Evolutionary conservation across 2,329 filamentous ascomycete genomes (phyloP).

Genomic region (Mycogone perniciosa): DNA sequence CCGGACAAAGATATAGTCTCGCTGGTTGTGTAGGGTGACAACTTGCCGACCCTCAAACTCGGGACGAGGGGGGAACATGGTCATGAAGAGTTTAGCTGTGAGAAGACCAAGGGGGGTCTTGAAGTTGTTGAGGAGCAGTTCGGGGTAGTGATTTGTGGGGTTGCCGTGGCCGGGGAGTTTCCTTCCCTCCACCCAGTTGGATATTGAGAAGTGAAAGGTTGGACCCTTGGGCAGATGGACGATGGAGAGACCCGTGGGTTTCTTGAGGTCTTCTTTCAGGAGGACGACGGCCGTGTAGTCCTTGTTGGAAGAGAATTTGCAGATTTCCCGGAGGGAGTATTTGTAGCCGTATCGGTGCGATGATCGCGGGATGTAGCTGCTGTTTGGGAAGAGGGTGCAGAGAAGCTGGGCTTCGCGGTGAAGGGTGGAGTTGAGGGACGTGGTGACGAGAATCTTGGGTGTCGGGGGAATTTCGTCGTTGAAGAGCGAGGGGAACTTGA

Average conservation of each 20-base stretch:
- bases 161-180: slow-evolving; percentile 84
- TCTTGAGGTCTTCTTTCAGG: slow-evolving; percentile 84
- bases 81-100: slow-evolving; percentile 72
- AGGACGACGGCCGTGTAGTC: slow-evolving; percentile 80
- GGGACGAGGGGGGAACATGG: slow-evolving; percentile 60
- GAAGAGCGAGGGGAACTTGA: slow-evolving; percentile 59
- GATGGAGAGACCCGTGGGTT: slow-evolving; percentile 72
- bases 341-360: slow-evolving; percentile 81
- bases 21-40: slow-evolving; percentile 87
- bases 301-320: slow-evolving; percentile 73
- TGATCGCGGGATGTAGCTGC: slow-evolving; percentile 78
- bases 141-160: slow-evolving; percentile 82
- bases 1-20: slow-evolving; percentile 91
- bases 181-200: slow-evolving; percentile 84
- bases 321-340: slow-evolving; percentile 87
- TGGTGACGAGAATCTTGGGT: slow-evolving; percentile 90
- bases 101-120: slow-evolving; percentile 85
- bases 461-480: slow-evolving; percentile 49
- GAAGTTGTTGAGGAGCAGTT: slow-evolving; percentile 91
- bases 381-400: slow-evolving; percentile 77
- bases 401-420: slow-evolving; percentile 77
- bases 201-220: slow-evolving; percentile 87
- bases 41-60: slow-evolving; percentile 84
- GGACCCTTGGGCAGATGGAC: slow-evolving; percentile 79
- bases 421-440: slow-evolving; percentile 79